phyloP scores from a whole-genome alignment of 805 yeast genomes.

The Suhomyces canberraensis region DNA sequence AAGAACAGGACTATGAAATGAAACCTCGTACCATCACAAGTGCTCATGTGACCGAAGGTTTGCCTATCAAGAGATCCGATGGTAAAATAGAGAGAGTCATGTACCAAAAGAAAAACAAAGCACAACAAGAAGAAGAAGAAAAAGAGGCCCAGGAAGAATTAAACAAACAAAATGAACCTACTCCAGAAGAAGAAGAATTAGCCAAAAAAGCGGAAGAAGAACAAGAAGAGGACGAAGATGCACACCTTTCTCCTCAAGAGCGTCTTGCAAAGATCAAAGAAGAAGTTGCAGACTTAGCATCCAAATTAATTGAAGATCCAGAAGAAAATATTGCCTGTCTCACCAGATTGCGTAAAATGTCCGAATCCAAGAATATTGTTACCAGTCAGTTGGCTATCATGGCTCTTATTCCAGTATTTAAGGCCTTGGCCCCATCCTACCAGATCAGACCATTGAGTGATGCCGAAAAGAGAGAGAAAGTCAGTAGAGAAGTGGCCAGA shows the following conservation, averaged over 20 bases:
- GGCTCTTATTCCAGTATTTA: constrained; percentile 81
- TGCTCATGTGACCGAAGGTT: constrained; percentile 55
- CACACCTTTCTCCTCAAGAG: constrained; percentile 49
- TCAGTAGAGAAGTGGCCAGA: constrained; percentile 75
- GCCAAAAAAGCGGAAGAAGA: constrained; percentile 24
- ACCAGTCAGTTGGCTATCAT: constrained; percentile 69
- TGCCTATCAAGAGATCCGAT: constrained; percentile 73
- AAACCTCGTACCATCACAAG: constrained; percentile 57
- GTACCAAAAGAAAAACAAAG: constrained; percentile 27
- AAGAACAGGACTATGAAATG: constrained; percentile 76
- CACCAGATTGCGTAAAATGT: constrained; percentile 66
- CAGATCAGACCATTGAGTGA: constrained; percentile 81
- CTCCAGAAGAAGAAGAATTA: constrained; percentile 4
- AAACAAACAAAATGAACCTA: constrained; percentile 22
- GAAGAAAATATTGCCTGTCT: constrained; percentile 73
- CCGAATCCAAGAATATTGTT: constrained; percentile 61
- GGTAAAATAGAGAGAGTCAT: constrained; percentile 73
- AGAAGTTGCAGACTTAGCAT: constrained; percentile 78
- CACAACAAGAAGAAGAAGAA: constrained; percentile 16
- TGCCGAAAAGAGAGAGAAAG: constrained; percentile 75
- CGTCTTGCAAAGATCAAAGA: constrained; percentile 65
- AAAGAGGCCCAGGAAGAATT: constrained; percentile 18
- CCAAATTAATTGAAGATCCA: constrained; percentile 77
- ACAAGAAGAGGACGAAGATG: constrained; percentile 41
- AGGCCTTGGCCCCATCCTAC: constrained; percentile 83